Conservation (phyloP, 768 basidiomycete genomes). For the Tremella yokohamensis region DNA sequence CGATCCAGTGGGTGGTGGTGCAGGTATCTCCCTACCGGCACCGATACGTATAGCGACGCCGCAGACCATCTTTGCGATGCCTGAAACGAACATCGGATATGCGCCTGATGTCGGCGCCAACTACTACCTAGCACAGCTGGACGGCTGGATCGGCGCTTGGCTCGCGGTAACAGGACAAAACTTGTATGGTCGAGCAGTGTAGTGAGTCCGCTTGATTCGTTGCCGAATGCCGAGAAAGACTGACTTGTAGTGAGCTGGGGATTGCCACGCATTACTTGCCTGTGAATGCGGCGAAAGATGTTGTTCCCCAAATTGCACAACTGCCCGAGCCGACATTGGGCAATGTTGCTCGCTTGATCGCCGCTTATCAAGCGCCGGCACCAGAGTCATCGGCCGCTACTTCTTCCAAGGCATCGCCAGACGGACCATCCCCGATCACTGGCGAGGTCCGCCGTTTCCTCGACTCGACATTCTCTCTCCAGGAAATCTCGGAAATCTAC, state of each 20-base stretch:
- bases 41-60: constrained; percentile 91
- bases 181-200: constrained; percentile 74
- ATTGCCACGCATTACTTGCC: constrained; percentile 92
- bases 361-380: constrained; percentile 57
- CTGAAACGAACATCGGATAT: constrained; percentile 64
- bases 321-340: constrained; percentile 37
- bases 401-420: constrained; percentile 29
- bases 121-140: constrained; percentile 80
- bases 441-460: constrained; percentile 71
- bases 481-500: constrained; percentile 70
- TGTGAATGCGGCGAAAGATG: constrained; percentile 66
- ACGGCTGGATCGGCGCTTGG: constrained; percentile 92
- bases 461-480: constrained; percentile 70
- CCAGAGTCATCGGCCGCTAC: constrained; percentile 52
- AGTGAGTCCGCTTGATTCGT: constrained; percentile 58
- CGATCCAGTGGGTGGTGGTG: constrained; percentile 84
- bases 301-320: constrained; percentile 65
- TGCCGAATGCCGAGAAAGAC: not conserved
- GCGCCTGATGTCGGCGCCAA: constrained; percentile 87
- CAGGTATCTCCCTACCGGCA: constrained; percentile 77
- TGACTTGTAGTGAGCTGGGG: constrained; percentile 68
- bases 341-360: constrained; percentile 58
- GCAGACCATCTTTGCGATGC: constrained; percentile 89
- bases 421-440: constrained; percentile 47
- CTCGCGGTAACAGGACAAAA: constrained; percentile 75